Percentiles rank a stretch among this genome's conserved stretches.
Conservation (phyloP, 192 early-diverging fungal species). For the Coemansia sp. region DNA sequence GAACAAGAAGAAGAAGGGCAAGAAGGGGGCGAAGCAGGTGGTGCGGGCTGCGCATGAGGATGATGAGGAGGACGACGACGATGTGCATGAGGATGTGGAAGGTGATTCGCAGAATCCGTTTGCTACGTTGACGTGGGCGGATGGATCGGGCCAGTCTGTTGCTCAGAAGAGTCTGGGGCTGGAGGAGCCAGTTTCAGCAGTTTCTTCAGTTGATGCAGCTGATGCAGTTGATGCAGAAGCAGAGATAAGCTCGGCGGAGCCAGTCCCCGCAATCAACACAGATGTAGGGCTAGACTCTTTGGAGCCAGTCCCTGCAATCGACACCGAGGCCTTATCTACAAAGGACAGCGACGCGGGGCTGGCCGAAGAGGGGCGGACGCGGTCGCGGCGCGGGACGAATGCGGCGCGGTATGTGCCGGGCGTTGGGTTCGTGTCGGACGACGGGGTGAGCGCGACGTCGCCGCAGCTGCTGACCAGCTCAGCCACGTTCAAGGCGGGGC, state of each 20-base stretch:
- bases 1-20: constrained; percentile 45
- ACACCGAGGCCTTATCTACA: too few species aligned
- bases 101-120: constrained; percentile 45
- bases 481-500: constrained; percentile 9
- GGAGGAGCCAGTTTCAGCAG: background rate
- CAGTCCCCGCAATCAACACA: too few species aligned
- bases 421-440: constrained; percentile 49
- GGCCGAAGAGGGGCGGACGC: background rate
- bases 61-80: constrained; percentile 14
- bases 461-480: constrained; percentile 28
- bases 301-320: too few species aligned
- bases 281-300: too few species aligned
- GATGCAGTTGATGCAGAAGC: too few species aligned
- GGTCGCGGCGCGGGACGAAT: constrained; percentile 42
- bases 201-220: too few species aligned
- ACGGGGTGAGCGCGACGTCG: constrained; percentile 43
- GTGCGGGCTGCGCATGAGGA: constrained; percentile 15
- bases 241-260: too few species aligned
- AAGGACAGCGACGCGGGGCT: background rate
- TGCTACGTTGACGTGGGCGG: constrained; percentile 33
- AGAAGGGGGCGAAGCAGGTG: constrained; percentile 7
- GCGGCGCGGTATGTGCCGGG: constrained; percentile 52
- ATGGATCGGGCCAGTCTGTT: background rate
- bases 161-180: too few species aligned
- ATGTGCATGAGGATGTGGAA: background rate